Evolutionary conservation across 108 stramenopile species (phyloP).

Genomic region (Pseudonitzschia pungens): DNA sequence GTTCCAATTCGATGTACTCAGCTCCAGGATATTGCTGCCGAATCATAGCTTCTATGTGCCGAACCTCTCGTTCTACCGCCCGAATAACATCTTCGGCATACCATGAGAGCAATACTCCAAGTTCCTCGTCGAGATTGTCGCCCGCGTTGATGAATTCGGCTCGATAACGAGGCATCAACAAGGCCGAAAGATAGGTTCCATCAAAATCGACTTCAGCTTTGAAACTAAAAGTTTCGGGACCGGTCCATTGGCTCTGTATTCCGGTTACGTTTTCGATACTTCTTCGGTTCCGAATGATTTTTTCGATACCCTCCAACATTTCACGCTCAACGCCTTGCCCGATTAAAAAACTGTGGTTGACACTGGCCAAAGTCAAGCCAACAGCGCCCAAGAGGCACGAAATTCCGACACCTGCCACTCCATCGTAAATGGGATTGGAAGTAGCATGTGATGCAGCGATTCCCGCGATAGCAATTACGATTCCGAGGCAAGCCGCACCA

Average conservation of each 20-base stretch:
- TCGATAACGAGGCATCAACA: constrained; percentile 85
- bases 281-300: constrained; percentile 71
- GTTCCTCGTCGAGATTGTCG: constrained; percentile 74
- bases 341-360: constrained; percentile 92
- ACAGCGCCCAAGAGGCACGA: constrained; percentile 84
- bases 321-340: constrained; percentile 91
- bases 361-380: constrained; percentile 77
- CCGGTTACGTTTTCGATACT: constrained; percentile 87
- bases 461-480: constrained; percentile 92
- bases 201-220: constrained; percentile 99
- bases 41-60: constrained; percentile 92
- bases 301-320: constrained; percentile 81
- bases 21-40: constrained; percentile 91
- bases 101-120: constrained; percentile 85
- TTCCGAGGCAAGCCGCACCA: constrained; percentile 94
- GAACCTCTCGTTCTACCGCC: constrained; percentile 91
- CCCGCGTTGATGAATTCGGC: constrained; percentile 51
- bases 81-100: constrained; percentile 99
- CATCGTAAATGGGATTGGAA: constrained; percentile 86
- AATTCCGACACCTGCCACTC: constrained; percentile 89
- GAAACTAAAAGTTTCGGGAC: constrained; percentile 95
- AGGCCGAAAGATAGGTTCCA: constrained; percentile 95
- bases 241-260: constrained; percentile 96
- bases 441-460: constrained; percentile 83
- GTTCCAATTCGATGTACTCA: constrained; percentile 97